phyloP scores from a whole-genome alignment of 192 early-diverging fungal species.

The Backusella sp. region DNA sequence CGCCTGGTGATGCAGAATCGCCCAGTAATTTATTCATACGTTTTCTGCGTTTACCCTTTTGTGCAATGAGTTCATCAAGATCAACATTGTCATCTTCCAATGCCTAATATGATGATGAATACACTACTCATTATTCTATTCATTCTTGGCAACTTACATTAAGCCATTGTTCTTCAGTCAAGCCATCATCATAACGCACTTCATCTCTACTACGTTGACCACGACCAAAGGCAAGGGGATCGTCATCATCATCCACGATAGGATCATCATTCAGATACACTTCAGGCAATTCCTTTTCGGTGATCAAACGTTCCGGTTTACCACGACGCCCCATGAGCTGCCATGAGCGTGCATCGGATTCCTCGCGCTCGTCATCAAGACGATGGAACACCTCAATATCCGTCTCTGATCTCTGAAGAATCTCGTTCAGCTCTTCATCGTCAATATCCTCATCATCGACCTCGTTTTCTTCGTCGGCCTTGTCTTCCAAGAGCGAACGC shows the following conservation, averaged over 20 bases:
- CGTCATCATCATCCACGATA: constrained; percentile 33
- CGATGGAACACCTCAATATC: constrained; percentile 72
- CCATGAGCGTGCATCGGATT: constrained; percentile 51
- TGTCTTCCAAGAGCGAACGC: constrained; percentile 82
- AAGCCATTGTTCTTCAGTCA: constrained; percentile 95
- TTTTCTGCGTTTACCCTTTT: constrained; percentile 38
- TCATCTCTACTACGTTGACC: constrained; percentile 72
- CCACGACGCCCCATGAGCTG: constrained; percentile 54
- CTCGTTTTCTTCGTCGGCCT: constrained; percentile 72
- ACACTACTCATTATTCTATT: not conserved
- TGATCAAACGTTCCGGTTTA: constrained; percentile 76
- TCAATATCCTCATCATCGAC: constrained; percentile 71
- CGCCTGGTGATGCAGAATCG: not conserved
- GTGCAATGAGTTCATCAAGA: constrained; percentile 9
- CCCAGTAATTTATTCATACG: not conserved
- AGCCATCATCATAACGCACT: constrained; percentile 87
- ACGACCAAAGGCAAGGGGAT: constrained; percentile 64
- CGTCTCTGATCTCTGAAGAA: constrained; percentile 83
- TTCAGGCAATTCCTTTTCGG: constrained; percentile 83
- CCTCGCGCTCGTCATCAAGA: constrained; percentile 73
- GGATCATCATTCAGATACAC: constrained; percentile 71
- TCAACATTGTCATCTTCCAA: constrained; percentile 45
- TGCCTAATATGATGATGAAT: constrained; percentile 35
- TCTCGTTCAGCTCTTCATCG: constrained; percentile 91
- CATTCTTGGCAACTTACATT: constrained; percentile 35